phyloP scores from a whole-genome alignment of 208 protist species.

The Tritrichomonas musculus region DNA sequence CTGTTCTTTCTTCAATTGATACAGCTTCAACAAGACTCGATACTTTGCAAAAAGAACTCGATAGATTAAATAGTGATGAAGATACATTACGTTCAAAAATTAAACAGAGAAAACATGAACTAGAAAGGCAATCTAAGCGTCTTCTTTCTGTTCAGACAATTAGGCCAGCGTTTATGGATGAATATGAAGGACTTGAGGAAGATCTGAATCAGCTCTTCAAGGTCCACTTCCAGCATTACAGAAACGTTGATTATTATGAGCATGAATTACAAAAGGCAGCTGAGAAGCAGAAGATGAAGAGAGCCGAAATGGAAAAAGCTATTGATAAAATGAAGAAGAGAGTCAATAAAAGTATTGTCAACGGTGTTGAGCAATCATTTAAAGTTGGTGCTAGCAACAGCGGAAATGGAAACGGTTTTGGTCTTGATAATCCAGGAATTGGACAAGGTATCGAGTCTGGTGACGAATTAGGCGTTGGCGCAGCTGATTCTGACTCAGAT shows the following conservation, averaged over 20 bases:
- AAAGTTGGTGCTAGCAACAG: background rate
- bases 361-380: background rate
- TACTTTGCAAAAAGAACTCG: background rate
- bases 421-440: no score
- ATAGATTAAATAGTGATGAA: background rate
- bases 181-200: background rate
- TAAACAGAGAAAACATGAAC: conserved; percentile 10
- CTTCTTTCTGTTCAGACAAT: background rate
- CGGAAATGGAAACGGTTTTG: background rate
- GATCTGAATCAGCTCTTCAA: background rate
- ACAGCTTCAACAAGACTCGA: background rate
- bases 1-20: background rate
- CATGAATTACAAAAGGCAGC: background rate
- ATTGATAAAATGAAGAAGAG: background rate
- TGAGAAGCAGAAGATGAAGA: background rate
- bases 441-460: no score
- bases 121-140: background rate
- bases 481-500: background rate
- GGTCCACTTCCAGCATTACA: background rate
- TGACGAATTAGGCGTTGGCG: background rate
- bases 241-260: conserved; percentile 26
- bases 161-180: conserved; percentile 19
- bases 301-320: background rate
- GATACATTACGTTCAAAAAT: background rate
- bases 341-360: background rate